Percentiles rank a stretch among this genome's conserved stretches.
Evolutionary conservation across 257 asterid genomes (phyloP).

Genomic region (Verbena officinalis): DNA sequence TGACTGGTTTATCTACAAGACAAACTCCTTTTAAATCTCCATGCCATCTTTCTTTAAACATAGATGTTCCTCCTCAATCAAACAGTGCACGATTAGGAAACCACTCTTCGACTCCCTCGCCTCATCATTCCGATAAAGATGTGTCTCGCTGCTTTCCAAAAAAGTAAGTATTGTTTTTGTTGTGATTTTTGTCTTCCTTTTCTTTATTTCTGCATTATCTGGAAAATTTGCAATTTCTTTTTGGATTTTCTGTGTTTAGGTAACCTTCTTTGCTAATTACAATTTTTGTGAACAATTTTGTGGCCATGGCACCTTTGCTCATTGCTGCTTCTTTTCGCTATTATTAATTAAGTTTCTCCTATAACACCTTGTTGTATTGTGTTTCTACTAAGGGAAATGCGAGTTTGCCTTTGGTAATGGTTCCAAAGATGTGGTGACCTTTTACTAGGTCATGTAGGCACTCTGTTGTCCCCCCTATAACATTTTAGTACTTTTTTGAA

Average conservation of each 20-base stretch:
- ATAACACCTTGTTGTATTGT: not conserved
- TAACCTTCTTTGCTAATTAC: slow-evolving; percentile 11
- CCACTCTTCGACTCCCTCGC: slow-evolving; percentile 35
- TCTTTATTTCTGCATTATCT: slow-evolving; percentile 27
- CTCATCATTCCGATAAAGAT: slow-evolving; percentile 38
- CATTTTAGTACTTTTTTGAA: not conserved
- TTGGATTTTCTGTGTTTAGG: not conserved
- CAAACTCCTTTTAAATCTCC: slow-evolving; percentile 53
- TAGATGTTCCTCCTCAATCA: slow-evolving; percentile 33
- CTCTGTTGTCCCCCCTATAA: not conserved
- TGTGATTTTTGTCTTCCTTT: slow-evolving; percentile 15
- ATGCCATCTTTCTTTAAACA: slow-evolving; percentile 37
- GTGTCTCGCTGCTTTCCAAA: slow-evolving; percentile 27
- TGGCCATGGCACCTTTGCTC: not conserved
- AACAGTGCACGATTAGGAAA: slow-evolving; percentile 39
- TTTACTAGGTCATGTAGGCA: slow-evolving; percentile 1
- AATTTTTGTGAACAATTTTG: not conserved
- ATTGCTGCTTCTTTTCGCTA: not conserved
- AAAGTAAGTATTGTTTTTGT: slow-evolving; percentile 45
- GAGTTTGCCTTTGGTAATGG: slow-evolving; percentile 1
- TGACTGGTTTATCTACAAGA: slow-evolving; percentile 44
- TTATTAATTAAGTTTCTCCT: slow-evolving; percentile 4
- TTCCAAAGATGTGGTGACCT: slow-evolving; percentile 21
- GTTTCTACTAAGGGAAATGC: slow-evolving; percentile 17
- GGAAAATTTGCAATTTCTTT: not conserved